A percentile compares a stretch with the other conserved stretches of the same genome.
Conservation (phyloP, 2,329 filamentous ascomycete species). For the Xylariaceae sp. region DNA sequence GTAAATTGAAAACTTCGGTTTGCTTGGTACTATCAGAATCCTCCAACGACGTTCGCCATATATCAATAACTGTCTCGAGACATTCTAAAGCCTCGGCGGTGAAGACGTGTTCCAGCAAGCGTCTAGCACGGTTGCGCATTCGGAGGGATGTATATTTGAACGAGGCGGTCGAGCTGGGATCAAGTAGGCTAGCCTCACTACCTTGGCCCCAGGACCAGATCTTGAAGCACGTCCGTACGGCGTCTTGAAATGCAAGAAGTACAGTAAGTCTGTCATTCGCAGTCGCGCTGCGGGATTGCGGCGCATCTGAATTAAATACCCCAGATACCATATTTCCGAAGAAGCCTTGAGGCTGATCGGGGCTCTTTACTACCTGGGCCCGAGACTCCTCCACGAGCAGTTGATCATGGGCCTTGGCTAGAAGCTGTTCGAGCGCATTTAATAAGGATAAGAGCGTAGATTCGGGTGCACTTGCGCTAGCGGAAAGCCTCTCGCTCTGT, state of each 20-base stretch:
- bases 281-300: constrained; percentile 79
- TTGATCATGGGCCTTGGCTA: constrained; percentile 85
- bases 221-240: constrained; percentile 85
- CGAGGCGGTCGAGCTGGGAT: constrained; percentile 74
- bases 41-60: constrained; percentile 70
- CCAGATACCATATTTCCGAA: constrained; percentile 95
- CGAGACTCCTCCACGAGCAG: constrained; percentile 77
- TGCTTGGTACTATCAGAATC: constrained; percentile 56
- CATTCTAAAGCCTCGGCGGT: constrained; percentile 91
- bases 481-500: constrained; percentile 38
- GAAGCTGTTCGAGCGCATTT: constrained; percentile 89
- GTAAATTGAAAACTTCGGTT: constrained; percentile 77
- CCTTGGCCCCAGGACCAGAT: constrained; percentile 94
- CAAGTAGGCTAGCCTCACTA: constrained; percentile 62
- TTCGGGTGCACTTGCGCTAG: constrained; percentile 60
- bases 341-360: constrained; percentile 83
- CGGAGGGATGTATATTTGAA: constrained; percentile 90
- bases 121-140: constrained; percentile 86
- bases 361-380: constrained; percentile 72
- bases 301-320: constrained; percentile 80
- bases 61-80: constrained; percentile 84
- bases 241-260: constrained; percentile 94
- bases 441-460: constrained; percentile 81
- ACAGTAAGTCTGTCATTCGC: constrained; percentile 94
- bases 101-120: constrained; percentile 91